phyloP scores from a whole-genome alignment of 2,329 filamentous ascomycete genomes.

The Cladosporium austrohemisphaericum region DNA sequence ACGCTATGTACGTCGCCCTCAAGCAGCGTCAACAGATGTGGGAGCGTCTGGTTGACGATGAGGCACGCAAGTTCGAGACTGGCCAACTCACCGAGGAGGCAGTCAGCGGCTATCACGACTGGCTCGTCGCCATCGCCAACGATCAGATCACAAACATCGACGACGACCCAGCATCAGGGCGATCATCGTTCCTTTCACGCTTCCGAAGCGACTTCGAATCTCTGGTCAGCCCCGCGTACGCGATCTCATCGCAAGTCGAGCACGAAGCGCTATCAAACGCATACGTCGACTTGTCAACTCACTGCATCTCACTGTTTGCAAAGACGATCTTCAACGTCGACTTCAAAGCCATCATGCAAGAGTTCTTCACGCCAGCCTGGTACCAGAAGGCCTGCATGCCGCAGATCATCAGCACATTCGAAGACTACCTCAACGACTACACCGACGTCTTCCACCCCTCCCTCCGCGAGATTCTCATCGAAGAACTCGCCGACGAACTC shows the following conservation, averaged over 20 bases:
- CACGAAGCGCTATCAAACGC: conserved; percentile 75
- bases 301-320: conserved; percentile 85
- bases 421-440: conserved; percentile 90
- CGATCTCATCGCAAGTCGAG: conserved; percentile 67
- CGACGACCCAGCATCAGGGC: conserved; percentile 67
- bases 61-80: conserved; percentile 69
- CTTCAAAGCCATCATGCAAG: conserved; percentile 75
- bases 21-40: conserved; percentile 78
- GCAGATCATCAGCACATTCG: conserved; percentile 89
- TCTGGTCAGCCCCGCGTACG: conserved; percentile 74
- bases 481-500: conserved; percentile 88
- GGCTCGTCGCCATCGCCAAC: conserved; percentile 94
- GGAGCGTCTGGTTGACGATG: conserved; percentile 84
- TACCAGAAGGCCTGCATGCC: conserved; percentile 84
- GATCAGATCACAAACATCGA: conserved; percentile 98
- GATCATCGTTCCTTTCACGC: conserved; percentile 76
- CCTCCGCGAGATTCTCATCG: conserved; percentile 84
- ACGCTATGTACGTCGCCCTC: conserved; percentile 89
- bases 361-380: conserved; percentile 90
- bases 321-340: conserved; percentile 85
- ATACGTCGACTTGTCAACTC: conserved; percentile 91
- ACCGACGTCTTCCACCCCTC: conserved; percentile 77
- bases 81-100: conserved; percentile 54
- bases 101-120: conserved; percentile 73
- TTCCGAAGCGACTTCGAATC: conserved; percentile 82